Conservation (phyloP, 495 filamentous ascomycete genomes). For the Tuber calosporum region DNA sequence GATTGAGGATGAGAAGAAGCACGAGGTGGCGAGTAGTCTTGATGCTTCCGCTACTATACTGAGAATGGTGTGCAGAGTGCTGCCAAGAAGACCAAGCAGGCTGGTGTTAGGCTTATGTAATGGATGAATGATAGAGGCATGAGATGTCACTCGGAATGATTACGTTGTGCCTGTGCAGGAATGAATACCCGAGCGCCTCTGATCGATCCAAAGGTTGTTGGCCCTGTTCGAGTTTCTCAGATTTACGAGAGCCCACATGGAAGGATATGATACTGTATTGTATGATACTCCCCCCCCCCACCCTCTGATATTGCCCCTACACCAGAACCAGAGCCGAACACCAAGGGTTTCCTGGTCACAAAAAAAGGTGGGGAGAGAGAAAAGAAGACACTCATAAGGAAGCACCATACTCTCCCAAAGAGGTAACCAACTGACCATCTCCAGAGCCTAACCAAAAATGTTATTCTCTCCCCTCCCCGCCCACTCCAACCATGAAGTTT, state of each 20-base stretch:
- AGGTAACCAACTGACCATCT: no score
- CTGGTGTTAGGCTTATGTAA: conserved; percentile 68
- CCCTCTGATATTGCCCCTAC: no score
- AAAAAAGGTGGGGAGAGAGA: no score
- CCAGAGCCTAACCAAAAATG: no score
- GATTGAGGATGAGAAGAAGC: conserved; percentile 89
- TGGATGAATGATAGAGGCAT: not conserved
- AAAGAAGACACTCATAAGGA: no score
- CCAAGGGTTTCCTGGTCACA: no score
- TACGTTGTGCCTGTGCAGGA: not conserved
- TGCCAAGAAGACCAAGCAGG: conserved; percentile 76
- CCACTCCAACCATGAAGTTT: no score
- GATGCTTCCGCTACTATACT: conserved; percentile 70
- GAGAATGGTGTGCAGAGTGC: conserved; percentile 62
- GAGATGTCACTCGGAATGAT: not conserved
- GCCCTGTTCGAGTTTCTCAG: not conserved
- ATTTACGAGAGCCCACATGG: not conserved
- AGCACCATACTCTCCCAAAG: no score
- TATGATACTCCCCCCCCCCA: no score
- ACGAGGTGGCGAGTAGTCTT: conserved; percentile 68
- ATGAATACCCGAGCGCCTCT: not conserved
- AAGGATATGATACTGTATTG: not conserved
- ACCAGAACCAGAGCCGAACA: no score
- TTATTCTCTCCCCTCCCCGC: no score
- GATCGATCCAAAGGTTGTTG: not conserved